Evolutionary conservation across 352 stramenopile genomes (phyloP).

Genomic region (Aphanomyces astaci): DNA sequence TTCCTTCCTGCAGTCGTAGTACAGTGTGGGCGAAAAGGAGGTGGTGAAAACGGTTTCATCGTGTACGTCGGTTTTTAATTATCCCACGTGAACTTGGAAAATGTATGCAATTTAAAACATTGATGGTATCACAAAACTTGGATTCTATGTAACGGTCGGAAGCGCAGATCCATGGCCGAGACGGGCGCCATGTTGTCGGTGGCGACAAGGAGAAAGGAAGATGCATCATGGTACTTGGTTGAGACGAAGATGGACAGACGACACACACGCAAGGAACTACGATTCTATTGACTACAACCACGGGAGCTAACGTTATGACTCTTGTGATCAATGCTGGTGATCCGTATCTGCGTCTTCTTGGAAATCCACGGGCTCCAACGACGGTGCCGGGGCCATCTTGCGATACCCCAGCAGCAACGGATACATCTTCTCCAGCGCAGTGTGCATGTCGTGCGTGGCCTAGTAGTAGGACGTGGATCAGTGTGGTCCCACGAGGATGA

Average conservation of each 20-base stretch:
- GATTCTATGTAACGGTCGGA: neutral
- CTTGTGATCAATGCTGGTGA: neutral
- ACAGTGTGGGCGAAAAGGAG: neutral
- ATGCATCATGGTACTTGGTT: no score
- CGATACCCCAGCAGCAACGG: slow-evolving; percentile 56
- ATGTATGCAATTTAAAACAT: no score
- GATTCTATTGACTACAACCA: neutral
- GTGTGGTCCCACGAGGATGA: no score
- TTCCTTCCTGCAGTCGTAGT: neutral
- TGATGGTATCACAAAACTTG: neutral
- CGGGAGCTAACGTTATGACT: no score
- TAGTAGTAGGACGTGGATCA: no score
- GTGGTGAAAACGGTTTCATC: neutral
- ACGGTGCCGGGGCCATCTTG: slow-evolving; percentile 30
- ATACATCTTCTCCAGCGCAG: slow-evolving; percentile 70
- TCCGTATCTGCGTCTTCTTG: slow-evolving; percentile 20
- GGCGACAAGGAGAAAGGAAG: no score
- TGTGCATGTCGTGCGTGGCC: slow-evolving; percentile 40
- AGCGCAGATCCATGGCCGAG: neutral
- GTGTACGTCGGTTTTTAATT: neutral
- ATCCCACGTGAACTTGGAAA: no score
- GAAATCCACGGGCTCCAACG: slow-evolving; percentile 13
- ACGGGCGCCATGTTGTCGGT: no score
- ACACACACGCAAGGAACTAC: neutral
- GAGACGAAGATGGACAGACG: neutral